Conservation (phyloP, 176 grass and related monocot genomes). For the Echinochloa phyllopogon region DNA sequence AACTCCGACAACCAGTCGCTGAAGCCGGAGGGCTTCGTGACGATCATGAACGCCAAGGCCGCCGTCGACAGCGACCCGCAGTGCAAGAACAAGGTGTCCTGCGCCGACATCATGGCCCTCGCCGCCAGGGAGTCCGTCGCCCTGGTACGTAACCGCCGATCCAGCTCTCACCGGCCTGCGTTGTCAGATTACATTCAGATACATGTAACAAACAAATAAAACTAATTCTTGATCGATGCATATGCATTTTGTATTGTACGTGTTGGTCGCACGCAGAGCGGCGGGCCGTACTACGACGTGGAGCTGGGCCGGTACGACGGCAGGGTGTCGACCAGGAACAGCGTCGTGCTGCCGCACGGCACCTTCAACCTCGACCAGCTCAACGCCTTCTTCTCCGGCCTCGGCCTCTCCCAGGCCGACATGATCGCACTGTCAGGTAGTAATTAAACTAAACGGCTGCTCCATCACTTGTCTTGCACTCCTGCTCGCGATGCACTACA, state of each 20-base stretch:
- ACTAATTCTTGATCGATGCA: neutral
- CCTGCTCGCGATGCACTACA: neutral
- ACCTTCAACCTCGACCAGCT: conserved; percentile 57
- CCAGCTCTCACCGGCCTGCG: too few species aligned
- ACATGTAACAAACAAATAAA: too few species aligned
- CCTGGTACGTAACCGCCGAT: too few species aligned
- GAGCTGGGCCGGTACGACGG: conserved; percentile 59
- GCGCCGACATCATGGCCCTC: conserved; percentile 61
- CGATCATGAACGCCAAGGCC: conserved; percentile 48
- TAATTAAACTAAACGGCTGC: neutral
- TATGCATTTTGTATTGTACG: neutral
- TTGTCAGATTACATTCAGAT: too few species aligned
- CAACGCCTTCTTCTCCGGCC: conserved; percentile 40
- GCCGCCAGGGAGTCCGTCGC: conserved; percentile 46
- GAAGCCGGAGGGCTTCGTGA: conserved; percentile 47
- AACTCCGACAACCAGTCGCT: conserved; percentile 51
- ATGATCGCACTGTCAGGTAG: conserved; percentile 58
- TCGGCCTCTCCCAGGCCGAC: conserved; percentile 47
- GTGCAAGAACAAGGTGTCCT: conserved; percentile 59
- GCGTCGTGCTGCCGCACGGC: conserved; percentile 53
- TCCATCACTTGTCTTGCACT: neutral
- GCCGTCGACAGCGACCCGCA: conserved; percentile 53
- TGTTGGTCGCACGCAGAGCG: conserved; percentile 32
- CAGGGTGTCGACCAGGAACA: conserved; percentile 40
- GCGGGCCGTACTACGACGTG: conserved; percentile 55